phyloP scores from a whole-genome alignment of 352 stramenopile genomes.

The Aphanomyces cochlioides region DNA sequence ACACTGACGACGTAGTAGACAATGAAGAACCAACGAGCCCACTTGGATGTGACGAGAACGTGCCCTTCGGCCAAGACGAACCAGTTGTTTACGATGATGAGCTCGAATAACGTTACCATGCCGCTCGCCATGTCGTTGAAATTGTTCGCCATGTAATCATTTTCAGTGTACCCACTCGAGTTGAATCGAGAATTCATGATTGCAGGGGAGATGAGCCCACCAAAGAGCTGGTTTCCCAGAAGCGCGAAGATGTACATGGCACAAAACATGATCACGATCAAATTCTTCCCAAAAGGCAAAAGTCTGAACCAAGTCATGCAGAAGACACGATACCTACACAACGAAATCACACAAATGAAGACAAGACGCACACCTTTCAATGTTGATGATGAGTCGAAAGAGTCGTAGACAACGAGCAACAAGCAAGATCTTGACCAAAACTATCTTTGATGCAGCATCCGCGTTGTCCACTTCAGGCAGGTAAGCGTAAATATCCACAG shows the following conservation, averaged over 20 bases:
- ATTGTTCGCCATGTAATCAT: slow-evolving; percentile 69
- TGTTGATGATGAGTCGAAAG: slow-evolving; percentile 30
- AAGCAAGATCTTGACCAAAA: slow-evolving; percentile 54
- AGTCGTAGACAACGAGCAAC: slow-evolving; percentile 51
- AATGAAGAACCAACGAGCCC: slow-evolving; percentile 64
- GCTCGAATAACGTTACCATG: slow-evolving; percentile 59
- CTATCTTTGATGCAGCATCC: slow-evolving; percentile 32
- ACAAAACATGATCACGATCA: slow-evolving; percentile 35
- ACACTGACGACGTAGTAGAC: slow-evolving; percentile 67
- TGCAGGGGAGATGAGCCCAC: slow-evolving; percentile 24
- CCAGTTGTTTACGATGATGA: slow-evolving; percentile 83
- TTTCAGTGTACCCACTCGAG: slow-evolving; percentile 26
- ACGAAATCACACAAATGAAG: background rate
- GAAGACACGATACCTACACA: slow-evolving; percentile 29
- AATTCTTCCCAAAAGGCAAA: slow-evolving; percentile 28
- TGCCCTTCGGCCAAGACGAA: slow-evolving; percentile 65
- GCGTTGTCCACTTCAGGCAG: slow-evolving; percentile 35
- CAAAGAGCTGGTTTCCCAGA: slow-evolving; percentile 37
- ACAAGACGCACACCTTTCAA: slow-evolving; percentile 12
- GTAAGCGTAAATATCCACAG: slow-evolving; percentile 54
- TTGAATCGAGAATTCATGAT: slow-evolving; percentile 2
- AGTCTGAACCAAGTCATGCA: slow-evolving; percentile 30
- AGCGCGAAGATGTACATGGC: slow-evolving; percentile 35
- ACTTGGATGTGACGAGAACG: slow-evolving; percentile 52
- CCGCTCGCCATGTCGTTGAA: slow-evolving; percentile 71